Percentiles rank a stretch among this genome's conserved stretches.
phyloP scores from a whole-genome alignment of 2,329 filamentous ascomycete genomes.

The Pestalotiopsis sp. region DNA sequence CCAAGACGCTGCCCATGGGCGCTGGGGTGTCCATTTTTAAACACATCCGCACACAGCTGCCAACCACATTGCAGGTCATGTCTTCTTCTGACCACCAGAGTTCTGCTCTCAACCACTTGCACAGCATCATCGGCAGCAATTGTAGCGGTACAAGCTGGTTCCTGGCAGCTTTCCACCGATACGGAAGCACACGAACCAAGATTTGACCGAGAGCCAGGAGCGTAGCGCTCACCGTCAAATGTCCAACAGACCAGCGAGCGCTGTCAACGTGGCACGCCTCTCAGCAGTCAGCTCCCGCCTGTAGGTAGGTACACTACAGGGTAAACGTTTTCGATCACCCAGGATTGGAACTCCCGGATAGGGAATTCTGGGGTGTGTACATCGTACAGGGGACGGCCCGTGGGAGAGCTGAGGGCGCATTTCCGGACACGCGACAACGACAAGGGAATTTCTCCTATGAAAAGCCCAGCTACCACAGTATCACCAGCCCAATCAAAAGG shows the following conservation, averaged over 20 bases:
- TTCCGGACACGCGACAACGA: conserved; percentile 2
- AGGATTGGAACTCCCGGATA: not conserved
- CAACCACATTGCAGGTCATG: not conserved
- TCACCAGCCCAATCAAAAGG: conserved; percentile 4
- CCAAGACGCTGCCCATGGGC: not conserved
- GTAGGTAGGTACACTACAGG: not conserved
- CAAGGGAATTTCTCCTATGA: not conserved
- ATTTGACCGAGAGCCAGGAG: not conserved
- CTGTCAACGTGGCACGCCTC: conserved; percentile 11
- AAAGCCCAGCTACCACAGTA: not conserved
- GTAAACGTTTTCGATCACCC: not conserved
- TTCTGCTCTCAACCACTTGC: not conserved
- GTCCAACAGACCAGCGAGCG: not conserved
- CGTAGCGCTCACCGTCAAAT: conserved; percentile 4
- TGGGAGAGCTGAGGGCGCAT: not conserved
- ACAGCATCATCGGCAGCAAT: not conserved
- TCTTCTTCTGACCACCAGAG: not conserved
- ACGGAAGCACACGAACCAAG: not conserved
- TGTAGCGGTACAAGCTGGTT: not conserved
- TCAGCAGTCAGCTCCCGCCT: not conserved
- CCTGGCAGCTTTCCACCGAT: not conserved
- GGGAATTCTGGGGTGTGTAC: not conserved
- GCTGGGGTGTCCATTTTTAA: not conserved
- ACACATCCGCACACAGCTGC: not conserved
- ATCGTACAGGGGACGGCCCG: not conserved